Conservation (phyloP, 345 rosid species). For the Rhizophora apiculata region DNA sequence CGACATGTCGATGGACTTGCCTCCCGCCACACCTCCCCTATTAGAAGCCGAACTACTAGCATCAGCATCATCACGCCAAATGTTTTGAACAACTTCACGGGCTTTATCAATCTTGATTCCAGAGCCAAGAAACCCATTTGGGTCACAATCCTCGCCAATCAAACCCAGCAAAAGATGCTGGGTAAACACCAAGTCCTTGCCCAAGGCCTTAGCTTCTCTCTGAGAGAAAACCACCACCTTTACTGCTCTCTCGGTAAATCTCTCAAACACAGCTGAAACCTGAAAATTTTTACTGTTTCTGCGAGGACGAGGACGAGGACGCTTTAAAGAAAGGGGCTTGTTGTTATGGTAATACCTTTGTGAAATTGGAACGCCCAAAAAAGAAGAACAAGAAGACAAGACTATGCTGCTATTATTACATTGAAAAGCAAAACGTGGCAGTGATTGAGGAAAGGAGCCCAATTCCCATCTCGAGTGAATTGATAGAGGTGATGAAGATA, state of each 20-base stretch:
- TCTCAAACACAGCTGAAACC: constrained; percentile 78
- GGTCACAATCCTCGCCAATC: constrained; percentile 75
- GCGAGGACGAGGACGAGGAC: constrained; percentile 16
- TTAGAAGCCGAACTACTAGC: constrained; percentile 12
- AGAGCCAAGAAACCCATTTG: constrained; percentile 75
- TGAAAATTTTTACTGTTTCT: constrained; percentile 42
- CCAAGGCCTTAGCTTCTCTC: constrained; percentile 69
- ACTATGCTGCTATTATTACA: constrained; percentile 19
- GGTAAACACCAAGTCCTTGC: constrained; percentile 75
- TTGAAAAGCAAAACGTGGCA: constrained; percentile 22
- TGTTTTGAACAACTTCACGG: constrained; percentile 61
- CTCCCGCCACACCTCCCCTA: neutral
- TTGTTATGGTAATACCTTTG: constrained; percentile 22
- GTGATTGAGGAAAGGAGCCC: constrained; percentile 20
- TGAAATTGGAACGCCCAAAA: constrained; percentile 52
- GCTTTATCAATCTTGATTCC: constrained; percentile 65
- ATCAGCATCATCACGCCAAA: constrained; percentile 45
- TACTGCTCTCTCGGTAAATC: constrained; percentile 79
- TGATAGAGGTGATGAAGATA: constrained; percentile 52
- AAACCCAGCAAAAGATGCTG: constrained; percentile 83
- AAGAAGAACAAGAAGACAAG: constrained; percentile 50
- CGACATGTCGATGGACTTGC: constrained; percentile 45
- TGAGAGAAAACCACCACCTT: constrained; percentile 80
- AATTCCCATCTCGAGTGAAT: constrained; percentile 45
- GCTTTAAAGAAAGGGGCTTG: constrained; percentile 14